These are phyloP conservation scores for Cornus florida DNA, from an alignment of 148 eudicot genomes.

Conservation along the genomic window DNA sequence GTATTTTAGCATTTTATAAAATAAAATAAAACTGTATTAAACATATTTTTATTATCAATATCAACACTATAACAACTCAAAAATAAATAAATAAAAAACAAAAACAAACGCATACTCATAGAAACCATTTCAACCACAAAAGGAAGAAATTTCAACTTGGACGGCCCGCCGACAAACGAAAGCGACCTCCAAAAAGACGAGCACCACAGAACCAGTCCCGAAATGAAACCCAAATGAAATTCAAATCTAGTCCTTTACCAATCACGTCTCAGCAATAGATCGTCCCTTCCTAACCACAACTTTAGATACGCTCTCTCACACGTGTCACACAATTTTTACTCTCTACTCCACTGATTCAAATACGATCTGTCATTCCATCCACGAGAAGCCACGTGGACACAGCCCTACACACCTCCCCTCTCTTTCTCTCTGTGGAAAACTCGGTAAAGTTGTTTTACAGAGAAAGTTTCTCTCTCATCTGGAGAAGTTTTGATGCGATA, in stretches of 20 bases:
- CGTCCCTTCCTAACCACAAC: conserved; percentile 14
- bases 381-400: conserved; percentile 1
- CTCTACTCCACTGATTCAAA: too few species aligned
- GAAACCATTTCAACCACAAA: too few species aligned
- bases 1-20: too few species aligned
- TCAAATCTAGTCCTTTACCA: not conserved
- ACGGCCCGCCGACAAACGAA: too few species aligned
- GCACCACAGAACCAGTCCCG: not conserved
- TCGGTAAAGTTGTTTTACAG: not conserved
- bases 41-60: too few species aligned
- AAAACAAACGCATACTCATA: too few species aligned
- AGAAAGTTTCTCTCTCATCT: not conserved
- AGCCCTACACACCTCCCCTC: not conserved
- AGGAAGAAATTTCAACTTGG: too few species aligned
- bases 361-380: not conserved
- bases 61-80: too few species aligned
- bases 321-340: not conserved
- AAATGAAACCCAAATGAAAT: conserved; percentile 11
- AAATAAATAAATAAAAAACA: too few species aligned
- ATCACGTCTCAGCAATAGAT: not conserved
- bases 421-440: not conserved
- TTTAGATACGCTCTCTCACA: conserved; percentile 1
- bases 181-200: too few species aligned
- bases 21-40: too few species aligned
- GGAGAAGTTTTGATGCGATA: not conserved